Evolutionary conservation across 257 asterid species (phyloP).

Genomic region (Nicotiana noctiflora): DNA sequence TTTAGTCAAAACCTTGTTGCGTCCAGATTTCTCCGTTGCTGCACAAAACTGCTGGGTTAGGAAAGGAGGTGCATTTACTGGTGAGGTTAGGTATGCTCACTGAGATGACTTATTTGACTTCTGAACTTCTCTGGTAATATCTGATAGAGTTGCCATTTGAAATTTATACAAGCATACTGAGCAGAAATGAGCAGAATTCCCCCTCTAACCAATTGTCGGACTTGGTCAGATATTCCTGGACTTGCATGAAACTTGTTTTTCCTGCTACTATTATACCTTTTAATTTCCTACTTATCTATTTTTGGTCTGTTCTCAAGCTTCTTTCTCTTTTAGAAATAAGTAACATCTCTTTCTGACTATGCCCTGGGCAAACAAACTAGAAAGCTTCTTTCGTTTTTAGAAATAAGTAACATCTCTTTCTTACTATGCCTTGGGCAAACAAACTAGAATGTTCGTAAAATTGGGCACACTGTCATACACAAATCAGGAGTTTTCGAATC

Average conservation of each 20-base stretch:
- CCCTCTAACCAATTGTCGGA: neutral
- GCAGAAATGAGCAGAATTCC: neutral
- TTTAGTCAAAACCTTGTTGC: constrained; percentile 28
- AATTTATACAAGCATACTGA: neutral
- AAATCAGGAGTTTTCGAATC: neutral
- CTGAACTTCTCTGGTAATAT: neutral
- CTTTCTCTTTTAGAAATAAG: neutral
- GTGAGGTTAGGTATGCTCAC: constrained; percentile 36
- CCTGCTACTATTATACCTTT: neutral
- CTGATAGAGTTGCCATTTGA: neutral
- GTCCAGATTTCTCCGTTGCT: constrained; percentile 36
- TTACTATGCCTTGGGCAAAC: neutral
- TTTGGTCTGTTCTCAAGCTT: neutral
- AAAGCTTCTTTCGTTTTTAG: neutral
- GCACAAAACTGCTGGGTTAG: constrained; percentile 46
- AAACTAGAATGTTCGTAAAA: neutral
- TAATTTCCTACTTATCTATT: neutral
- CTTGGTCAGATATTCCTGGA: neutral
- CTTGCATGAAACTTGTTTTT: neutral
- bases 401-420: neutral
- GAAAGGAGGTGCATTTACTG: constrained; percentile 37
- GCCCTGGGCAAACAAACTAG: no score
- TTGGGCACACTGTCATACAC: neutral
- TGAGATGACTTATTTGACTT: neutral
- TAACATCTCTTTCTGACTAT: neutral